A percentile compares a stretch with the other conserved stretches of the same genome.
Evolutionary conservation across 257 asterid genomes (phyloP).

Genomic region (Scutellaria galericulata): DNA sequence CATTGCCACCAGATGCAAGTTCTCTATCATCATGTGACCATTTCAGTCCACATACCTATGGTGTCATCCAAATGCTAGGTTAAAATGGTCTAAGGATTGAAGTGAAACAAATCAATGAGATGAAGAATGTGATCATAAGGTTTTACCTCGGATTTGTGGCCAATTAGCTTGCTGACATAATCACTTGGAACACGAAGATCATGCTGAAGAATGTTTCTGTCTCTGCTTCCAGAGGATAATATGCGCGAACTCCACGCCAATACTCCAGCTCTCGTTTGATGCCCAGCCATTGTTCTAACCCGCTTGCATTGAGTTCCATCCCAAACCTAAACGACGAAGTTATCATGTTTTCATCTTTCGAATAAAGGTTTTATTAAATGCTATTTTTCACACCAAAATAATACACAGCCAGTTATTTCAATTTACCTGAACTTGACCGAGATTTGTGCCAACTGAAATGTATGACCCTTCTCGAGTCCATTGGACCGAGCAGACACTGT

Average conservation of each 20-base stretch:
- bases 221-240: conserved; percentile 95
- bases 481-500: conserved; percentile 88
- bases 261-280: conserved; percentile 92
- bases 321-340: conserved; percentile 65
- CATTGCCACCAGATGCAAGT: conserved; percentile 98
- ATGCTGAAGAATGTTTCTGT: conserved; percentile 89
- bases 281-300: conserved; percentile 90
- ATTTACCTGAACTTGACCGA: conserved; percentile 90
- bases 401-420: background rate
- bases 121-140: background rate
- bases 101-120: conserved; percentile 9
- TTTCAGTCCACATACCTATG: conserved; percentile 89
- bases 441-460: conserved; percentile 85
- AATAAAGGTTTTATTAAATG: background rate
- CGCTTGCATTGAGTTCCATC: conserved; percentile 93
- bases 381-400: background rate
- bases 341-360: background rate
- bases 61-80: conserved; percentile 18
- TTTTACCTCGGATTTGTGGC: conserved; percentile 93
- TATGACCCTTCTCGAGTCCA: conserved; percentile 97
- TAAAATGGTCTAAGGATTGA: conserved; percentile 18
- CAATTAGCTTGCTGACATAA: conserved; percentile 76
- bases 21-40: conserved; percentile 98
- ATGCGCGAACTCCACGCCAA: conserved; percentile 87
- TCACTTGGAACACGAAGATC: conserved; percentile 90